These are phyloP conservation scores for Botrytis sinoallii DNA, from an alignment of 2,329 filamentous ascomycete species.

Conservation along the genomic window DNA sequence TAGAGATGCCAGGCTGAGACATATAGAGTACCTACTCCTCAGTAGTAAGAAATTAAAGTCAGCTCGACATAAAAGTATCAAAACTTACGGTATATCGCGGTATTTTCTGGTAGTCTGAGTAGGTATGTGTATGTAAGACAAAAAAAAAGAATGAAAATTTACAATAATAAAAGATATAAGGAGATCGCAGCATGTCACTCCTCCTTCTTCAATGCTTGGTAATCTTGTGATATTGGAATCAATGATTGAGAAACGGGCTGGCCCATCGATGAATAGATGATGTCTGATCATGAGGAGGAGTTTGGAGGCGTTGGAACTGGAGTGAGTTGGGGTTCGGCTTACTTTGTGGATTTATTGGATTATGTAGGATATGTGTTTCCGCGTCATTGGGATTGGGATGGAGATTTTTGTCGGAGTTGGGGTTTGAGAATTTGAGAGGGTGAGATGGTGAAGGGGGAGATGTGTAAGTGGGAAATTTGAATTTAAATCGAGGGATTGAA, in stretches of 20 bases:
- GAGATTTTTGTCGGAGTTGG: no score
- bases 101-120: no score
- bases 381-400: no score
- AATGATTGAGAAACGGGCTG: not conserved
- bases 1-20: not conserved
- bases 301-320: not conserved
- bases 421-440: no score
- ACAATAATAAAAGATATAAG: not conserved
- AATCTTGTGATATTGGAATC: not conserved
- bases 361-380: no score
- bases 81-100: no score
- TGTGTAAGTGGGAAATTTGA: not conserved
- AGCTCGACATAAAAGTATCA: no score
- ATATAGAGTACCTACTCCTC: not conserved
- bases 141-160: not conserved
- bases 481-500: not conserved
- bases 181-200: not conserved
- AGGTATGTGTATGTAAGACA: no score
- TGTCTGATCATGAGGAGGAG: not conserved
- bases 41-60: not conserved
- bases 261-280: not conserved
- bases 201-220: accelerated
- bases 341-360: no score
- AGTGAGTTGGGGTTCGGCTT: no score
- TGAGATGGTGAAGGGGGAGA: not conserved